phyloP scores from a whole-genome alignment of 2,329 filamentous ascomycete genomes.

The Myriangium duriaei region DNA sequence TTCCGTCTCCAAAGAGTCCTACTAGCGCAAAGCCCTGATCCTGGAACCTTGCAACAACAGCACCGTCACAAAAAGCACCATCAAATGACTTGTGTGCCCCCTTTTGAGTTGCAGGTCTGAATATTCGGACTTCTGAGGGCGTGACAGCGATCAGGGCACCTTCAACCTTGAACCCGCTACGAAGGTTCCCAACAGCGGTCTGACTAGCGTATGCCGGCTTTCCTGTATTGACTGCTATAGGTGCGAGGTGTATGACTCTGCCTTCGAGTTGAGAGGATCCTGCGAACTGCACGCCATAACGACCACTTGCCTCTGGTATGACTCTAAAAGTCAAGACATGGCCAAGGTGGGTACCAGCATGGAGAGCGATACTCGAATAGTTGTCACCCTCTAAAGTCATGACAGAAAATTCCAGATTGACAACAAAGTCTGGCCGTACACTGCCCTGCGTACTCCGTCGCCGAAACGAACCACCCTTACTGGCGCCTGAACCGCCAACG shows the following conservation, averaged over 20 bases:
- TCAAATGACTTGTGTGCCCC: conserved; percentile 90
- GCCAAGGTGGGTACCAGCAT: conserved; percentile 77
- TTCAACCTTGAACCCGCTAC: conserved; percentile 61
- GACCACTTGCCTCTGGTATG: conserved; percentile 54
- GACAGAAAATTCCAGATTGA: conserved; percentile 65
- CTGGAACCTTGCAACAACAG: conserved; percentile 62
- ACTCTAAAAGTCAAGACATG: conserved; percentile 85
- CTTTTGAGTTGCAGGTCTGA: conserved; percentile 72
- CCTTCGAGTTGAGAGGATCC: conserved; percentile 57
- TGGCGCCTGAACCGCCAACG: conserved; percentile 43
- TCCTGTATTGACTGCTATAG: conserved; percentile 69
- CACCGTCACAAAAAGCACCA: conserved; percentile 67
- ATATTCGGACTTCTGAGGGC: conserved; percentile 63
- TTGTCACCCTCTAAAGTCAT: conserved; percentile 88
- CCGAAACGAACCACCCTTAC: conserved; percentile 62
- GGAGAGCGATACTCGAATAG: conserved; percentile 87
- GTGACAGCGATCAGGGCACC: conserved; percentile 73
- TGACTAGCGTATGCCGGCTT: conserved; percentile 65
- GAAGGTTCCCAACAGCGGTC: conserved; percentile 58
- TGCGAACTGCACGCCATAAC: conserved; percentile 60
- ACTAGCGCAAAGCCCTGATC: conserved; percentile 64
- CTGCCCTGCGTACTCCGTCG: conserved; percentile 39
- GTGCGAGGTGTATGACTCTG: conserved; percentile 60
- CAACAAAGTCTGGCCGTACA: conserved; percentile 56
- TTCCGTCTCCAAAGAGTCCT: conserved; percentile 73